A percentile compares a stretch with the other conserved stretches of the same genome.
Evolutionary conservation across 257 asterid species (phyloP).

Genomic region (Dorcoceras hygrometricum): DNA sequence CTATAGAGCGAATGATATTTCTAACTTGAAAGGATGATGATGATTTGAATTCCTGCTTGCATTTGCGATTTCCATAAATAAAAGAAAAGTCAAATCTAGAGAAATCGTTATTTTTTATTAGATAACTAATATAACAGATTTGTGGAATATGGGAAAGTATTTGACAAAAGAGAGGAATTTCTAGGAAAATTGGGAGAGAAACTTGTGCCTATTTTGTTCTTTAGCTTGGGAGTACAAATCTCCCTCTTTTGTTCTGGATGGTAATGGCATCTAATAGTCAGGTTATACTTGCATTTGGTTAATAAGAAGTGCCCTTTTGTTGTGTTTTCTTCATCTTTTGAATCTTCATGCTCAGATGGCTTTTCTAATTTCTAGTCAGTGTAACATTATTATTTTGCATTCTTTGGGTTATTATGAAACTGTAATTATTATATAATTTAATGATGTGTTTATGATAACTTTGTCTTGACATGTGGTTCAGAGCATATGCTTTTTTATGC

Average conservation of each 20-base stretch:
- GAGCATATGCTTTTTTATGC: constrained; percentile 98
- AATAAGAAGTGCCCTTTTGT: neutral
- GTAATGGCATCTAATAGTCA: neutral
- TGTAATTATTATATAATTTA: neutral
- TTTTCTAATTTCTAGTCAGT: constrained; percentile 2
- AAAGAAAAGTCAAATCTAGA: too few species aligned
- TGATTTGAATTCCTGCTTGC: neutral
- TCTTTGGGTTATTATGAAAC: constrained; percentile 10
- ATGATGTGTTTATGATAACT: constrained; percentile 5
- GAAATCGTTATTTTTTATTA: too few species aligned
- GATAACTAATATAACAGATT: neutral
- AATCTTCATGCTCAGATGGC: neutral
- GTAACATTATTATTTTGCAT: neutral
- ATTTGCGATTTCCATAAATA: neutral
- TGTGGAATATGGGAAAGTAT: neutral
- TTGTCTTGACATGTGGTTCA: constrained; percentile 31
- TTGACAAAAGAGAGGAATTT: neutral
- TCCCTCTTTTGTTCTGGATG: neutral
- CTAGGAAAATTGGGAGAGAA: neutral
- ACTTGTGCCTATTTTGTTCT: too few species aligned
- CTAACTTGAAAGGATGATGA: too few species aligned
- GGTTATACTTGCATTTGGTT: neutral
- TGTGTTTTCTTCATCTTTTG: constrained; percentile 7
- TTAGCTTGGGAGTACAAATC: neutral
- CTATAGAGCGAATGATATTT: constrained; percentile 13